Base-by-base conservation (phyloP, 1,139 yeast species). In the Lodderomyces orthopsilosis region DNA sequence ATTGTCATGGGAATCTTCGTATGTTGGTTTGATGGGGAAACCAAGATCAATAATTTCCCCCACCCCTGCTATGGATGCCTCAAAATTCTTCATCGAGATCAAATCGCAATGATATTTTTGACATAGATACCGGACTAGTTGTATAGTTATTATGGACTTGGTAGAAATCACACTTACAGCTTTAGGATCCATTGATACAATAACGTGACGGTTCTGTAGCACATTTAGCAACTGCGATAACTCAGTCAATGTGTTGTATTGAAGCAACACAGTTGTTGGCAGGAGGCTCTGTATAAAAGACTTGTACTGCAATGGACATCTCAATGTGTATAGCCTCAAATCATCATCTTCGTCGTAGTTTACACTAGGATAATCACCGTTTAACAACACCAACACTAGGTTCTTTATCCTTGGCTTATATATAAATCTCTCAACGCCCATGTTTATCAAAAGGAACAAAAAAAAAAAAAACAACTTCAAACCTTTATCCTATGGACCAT, bases 111-210 rank as follows among this genome's bases (percentile, higher is more conserved):
- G 75, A 52, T 75, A 76, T 30, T 68, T 63, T 40, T 79, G 55
- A 10, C 79, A 66, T 1, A 81, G 47, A 8, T 73, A 60, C 33
- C 95, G 67, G 24, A 82, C 50, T 37, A 68, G 54, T 51, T 83
- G 86, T 54, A 85, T 89, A 2, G 71, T 54, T 23, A 51, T 51
- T 10, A 66, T 55, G 24, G 56, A 52, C 10, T 48, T 47, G 4
- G 59, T 52, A 1, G 62, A 46, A 17, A 65, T 49, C 35, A 19
- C 36, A 2, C 15, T 13, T 3, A 38, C 8, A 18, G 13, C 3
- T 10, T 24, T 14, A 9, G 61, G 42, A 37, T 62, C 58, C 19
- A 63, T 40, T 12, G 60, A 34, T 4, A 62, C 43, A 3, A 47
- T 44, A 21, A 58, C 41, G 17, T 5, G 32, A 13, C 32, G 5